phyloP scores from a whole-genome alignment of 2,329 filamentous ascomycete species.

The Phyllosticta capitalensis region DNA sequence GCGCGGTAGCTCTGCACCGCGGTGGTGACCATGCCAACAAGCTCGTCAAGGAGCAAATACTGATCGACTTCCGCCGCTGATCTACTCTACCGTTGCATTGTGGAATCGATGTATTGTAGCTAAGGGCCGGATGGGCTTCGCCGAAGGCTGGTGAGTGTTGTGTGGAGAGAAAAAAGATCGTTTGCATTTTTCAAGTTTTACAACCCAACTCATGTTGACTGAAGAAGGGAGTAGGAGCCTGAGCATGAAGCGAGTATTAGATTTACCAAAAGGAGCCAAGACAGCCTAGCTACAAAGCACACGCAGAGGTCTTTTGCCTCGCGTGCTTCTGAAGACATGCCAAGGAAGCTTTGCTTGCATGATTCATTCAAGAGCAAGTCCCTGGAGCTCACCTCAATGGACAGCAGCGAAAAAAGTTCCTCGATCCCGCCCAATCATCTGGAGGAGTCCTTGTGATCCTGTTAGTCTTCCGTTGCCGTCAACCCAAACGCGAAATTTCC shows the following conservation, averaged over 20 bases:
- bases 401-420: too few species aligned
- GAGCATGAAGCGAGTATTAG: neutral
- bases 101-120: conserved; percentile 3
- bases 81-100: neutral
- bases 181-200: neutral
- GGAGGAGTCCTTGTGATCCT: too few species aligned
- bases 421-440: too few species aligned
- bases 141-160: neutral
- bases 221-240: neutral
- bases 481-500: too few species aligned
- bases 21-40: conserved; percentile 69
- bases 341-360: too few species aligned
- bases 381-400: too few species aligned
- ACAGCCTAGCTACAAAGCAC: neutral
- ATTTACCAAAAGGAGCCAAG: neutral
- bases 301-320: too few species aligned
- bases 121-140: neutral
- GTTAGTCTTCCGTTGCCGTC: too few species aligned
- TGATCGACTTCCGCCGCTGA: conserved; percentile 37
- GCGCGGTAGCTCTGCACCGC: conserved; percentile 79
- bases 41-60: conserved; percentile 66
- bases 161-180: neutral
- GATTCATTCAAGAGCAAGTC: too few species aligned
- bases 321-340: too few species aligned
- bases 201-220: neutral